A percentile compares a stretch with the other conserved stretches of the same genome.
These are phyloP conservation scores for Urochloa ruziziensis DNA, from an alignment of 176 grass and related monocot species.

Conservation along the genomic window DNA sequence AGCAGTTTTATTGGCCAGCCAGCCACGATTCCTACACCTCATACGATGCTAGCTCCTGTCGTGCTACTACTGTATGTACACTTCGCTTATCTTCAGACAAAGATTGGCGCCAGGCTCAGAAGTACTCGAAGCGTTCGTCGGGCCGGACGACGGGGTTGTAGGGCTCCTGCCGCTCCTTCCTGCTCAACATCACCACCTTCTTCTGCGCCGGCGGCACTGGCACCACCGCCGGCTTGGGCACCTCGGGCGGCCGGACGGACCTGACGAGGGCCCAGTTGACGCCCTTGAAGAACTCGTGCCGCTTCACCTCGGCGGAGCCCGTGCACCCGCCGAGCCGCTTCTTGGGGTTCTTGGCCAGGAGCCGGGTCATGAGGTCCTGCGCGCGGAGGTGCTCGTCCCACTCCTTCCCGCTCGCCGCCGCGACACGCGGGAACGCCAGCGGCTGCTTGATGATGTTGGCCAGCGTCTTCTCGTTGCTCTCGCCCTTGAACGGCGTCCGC, in stretches of 20 bases:
- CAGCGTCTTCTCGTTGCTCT: constrained; percentile 78
- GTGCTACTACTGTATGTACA: constrained; percentile 26
- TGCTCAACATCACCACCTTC: constrained; percentile 42
- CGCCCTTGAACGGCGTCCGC: constrained; percentile 81
- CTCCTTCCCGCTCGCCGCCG: constrained; percentile 19
- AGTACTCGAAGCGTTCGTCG: constrained; percentile 62
- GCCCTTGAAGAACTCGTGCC: constrained; percentile 77
- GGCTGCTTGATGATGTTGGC: constrained; percentile 83
- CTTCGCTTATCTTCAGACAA: not conserved
- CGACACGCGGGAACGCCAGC: constrained; percentile 44
- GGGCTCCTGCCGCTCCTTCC: constrained; percentile 58
- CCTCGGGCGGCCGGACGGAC: constrained; percentile 79
- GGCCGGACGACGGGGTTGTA: constrained; percentile 27
- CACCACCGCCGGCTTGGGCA: constrained; percentile 29
- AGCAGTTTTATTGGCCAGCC: not conserved
- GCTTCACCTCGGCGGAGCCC: constrained; percentile 79
- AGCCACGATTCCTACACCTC: not conserved
- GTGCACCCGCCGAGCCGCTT: constrained; percentile 61
- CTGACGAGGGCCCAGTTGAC: constrained; percentile 91
- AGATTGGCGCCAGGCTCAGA: constrained; percentile 14
- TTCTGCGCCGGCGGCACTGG: not conserved
- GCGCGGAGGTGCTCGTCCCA: constrained; percentile 51
- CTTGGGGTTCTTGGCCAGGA: constrained; percentile 75
- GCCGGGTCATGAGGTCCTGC: constrained; percentile 66
- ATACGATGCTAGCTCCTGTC: not conserved